Conservation (phyloP, 2,329 filamentous ascomycete genomes). For the Pestalotiopsis sp. region DNA sequence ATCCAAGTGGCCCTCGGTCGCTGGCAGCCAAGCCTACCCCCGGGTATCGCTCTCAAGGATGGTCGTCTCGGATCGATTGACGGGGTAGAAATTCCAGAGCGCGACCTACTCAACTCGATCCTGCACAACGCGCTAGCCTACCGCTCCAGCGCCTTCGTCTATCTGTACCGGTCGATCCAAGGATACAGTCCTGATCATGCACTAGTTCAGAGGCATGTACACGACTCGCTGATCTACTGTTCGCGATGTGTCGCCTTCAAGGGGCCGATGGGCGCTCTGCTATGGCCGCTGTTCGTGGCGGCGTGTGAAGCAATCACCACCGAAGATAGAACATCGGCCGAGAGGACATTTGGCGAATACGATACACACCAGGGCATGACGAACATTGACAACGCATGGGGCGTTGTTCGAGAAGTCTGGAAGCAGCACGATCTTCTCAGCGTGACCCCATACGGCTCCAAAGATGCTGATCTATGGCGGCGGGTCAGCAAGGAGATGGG, state of each 20-base stretch:
- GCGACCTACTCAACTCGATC: constrained; percentile 52
- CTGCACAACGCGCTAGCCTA: constrained; percentile 63
- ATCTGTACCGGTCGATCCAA: constrained; percentile 58
- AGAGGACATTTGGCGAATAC: constrained; percentile 53
- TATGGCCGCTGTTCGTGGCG: constrained; percentile 67
- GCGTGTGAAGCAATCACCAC: constrained; percentile 57
- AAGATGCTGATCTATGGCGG: constrained; percentile 52
- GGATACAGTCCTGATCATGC: constrained; percentile 46
- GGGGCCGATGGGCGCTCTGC: constrained; percentile 64
- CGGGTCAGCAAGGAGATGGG: constrained; percentile 60
- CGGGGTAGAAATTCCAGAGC: constrained; percentile 32
- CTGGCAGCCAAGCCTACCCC: constrained; percentile 56
- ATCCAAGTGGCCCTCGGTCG: constrained; percentile 57
- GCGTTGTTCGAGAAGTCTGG: constrained; percentile 63
- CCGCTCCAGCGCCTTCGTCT: constrained; percentile 59
- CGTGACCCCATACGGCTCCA: constrained; percentile 22
- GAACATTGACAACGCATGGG: constrained; percentile 64
- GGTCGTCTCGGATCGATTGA: constrained; percentile 19
- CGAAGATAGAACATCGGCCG: constrained; percentile 53
- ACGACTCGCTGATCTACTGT: constrained; percentile 54
- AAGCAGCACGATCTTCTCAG: constrained; percentile 45
- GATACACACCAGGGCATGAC: constrained; percentile 64
- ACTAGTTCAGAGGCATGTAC: constrained; percentile 56
- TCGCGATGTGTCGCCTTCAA: constrained; percentile 53
- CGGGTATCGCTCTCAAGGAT: constrained; percentile 33